Conservation (phyloP, 2,329 filamentous ascomycete genomes). For the Alternaria triticina region DNA sequence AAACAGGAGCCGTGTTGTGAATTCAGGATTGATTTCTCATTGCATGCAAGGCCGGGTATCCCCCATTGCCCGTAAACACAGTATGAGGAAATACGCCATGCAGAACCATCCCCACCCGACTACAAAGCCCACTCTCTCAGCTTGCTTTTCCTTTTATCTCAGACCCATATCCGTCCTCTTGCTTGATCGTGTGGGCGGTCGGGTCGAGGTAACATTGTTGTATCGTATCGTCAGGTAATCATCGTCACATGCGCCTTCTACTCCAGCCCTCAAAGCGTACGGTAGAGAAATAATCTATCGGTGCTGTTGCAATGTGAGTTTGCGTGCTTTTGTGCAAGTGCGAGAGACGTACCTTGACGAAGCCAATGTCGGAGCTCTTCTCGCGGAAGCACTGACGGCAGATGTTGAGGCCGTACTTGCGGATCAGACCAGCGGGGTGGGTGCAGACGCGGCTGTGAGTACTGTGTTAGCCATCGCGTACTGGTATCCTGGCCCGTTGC, state of each 20-base stretch:
- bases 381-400: slow-evolving; percentile 75
- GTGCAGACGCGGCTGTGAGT: slow-evolving; percentile 77
- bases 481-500: neutral
- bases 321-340: neutral
- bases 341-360: slow-evolving; percentile 64
- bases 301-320: slow-evolving; percentile 36
- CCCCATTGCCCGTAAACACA: slow-evolving; percentile 14
- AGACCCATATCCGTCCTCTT: neutral
- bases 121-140: slow-evolving; percentile 7
- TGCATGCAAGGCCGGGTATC: slow-evolving; percentile 30
- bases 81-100: slow-evolving; percentile 29
- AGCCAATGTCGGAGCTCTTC: slow-evolving; percentile 71
- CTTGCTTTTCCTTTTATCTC: neutral
- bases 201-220: slow-evolving; percentile 17
- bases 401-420: slow-evolving; percentile 97
- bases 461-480: slow-evolving; percentile 34
- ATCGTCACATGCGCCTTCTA: slow-evolving; percentile 40
- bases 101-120: slow-evolving; percentile 27
- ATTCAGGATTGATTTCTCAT: slow-evolving; percentile 35
- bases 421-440: slow-evolving; percentile 98
- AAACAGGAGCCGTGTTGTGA: slow-evolving; percentile 2
- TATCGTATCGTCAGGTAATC: slow-evolving; percentile 37
- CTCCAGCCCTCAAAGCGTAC: slow-evolving; percentile 26
- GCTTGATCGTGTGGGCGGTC: slow-evolving; percentile 7
- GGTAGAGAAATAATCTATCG: slow-evolving; percentile 37